Evolutionary conservation across 1,139 yeast genomes (phyloP).

Genomic region (Taiozyma sp.): DNA sequence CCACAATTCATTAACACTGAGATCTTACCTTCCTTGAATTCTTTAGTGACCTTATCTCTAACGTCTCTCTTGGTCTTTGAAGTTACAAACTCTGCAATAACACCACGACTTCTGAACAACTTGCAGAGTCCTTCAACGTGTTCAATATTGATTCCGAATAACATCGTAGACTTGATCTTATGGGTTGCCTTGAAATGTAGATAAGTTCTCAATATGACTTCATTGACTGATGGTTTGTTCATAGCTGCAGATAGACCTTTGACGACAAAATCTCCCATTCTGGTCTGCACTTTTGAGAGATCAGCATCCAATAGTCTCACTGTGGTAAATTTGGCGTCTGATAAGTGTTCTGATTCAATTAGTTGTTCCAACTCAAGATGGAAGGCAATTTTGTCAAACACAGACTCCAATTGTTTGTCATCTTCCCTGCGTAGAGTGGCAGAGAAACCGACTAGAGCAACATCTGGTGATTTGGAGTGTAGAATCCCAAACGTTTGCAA

Average conservation of each 20-base stretch:
- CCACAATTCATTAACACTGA: conserved; percentile 84
- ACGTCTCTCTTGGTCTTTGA: conserved; percentile 55
- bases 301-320: conserved; percentile 36
- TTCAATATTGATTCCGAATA: conserved; percentile 71
- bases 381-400: conserved; percentile 73
- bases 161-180: conserved; percentile 47
- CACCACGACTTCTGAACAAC: conserved; percentile 51
- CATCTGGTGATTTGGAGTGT: conserved; percentile 14
- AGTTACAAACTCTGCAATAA: conserved; percentile 72
- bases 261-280: conserved; percentile 51
- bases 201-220: conserved; percentile 58
- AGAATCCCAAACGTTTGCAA: conserved; percentile 47
- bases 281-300: conserved; percentile 27
- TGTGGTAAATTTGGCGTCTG: conserved; percentile 63
- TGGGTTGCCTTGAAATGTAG: conserved; percentile 33
- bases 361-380: conserved; percentile 64
- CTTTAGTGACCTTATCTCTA: conserved; percentile 48
- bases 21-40: conserved; percentile 57
- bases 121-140: conserved; percentile 60
- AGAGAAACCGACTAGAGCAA: conserved; percentile 76
- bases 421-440: conserved; percentile 79
- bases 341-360: conserved; percentile 66
- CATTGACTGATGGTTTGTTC: conserved; percentile 49
- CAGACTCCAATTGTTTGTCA: conserved; percentile 49
- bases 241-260: conserved; percentile 49